Base-by-base conservation (phyloP, 257 asterid species). In the Nicotiana attenuata region DNA sequence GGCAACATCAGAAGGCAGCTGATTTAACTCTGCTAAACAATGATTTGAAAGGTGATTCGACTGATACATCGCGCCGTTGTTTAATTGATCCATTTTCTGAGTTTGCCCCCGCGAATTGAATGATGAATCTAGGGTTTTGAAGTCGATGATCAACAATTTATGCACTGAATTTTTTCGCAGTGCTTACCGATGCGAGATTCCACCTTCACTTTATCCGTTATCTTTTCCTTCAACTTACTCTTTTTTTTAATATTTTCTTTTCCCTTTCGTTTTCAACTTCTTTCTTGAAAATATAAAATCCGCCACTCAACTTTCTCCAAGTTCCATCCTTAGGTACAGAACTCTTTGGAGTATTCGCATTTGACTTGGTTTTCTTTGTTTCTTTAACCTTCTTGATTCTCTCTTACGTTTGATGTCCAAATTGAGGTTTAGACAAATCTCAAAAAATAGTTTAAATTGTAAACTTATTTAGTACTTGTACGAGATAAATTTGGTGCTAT, bases 51-150 rank as follows among this genome's bases (percentile, higher is more conserved):
- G 86, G 81, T 86, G 90, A 81, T 88, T 79, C 9, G 93, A 29
- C 71, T 88, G 97, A 75, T 89, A 88, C 52, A 81, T 84, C 50
- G 89, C 82, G 82, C 83, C 86, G 86, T 78, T 85, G 56, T 88
- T 90, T 86, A 89, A 86, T 81, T 89, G 92, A 85, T 93, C 97
- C 97, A 91, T 92, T 71, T 19, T 14, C 63, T 26, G 63, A 15
- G 16, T 24, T 24, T 15, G 15, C 20, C 5, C 38, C 77, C n/a
- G 56, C 41, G 82, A 68, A n/a, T 38, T 13, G 67, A 55, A 66
- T 53, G 47, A 14, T 26, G 8, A 64, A 41, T 4, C 55, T 69
- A 47, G 66, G 55, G 82, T 80, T 68, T 26, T 65, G 50, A 45
- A 65, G 47, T 65, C 33, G 65, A 50, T 7, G 60, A 56, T 19